Conservation (phyloP, 2,329 filamentous ascomycete genomes). For the Pyricularia sp. region DNA sequence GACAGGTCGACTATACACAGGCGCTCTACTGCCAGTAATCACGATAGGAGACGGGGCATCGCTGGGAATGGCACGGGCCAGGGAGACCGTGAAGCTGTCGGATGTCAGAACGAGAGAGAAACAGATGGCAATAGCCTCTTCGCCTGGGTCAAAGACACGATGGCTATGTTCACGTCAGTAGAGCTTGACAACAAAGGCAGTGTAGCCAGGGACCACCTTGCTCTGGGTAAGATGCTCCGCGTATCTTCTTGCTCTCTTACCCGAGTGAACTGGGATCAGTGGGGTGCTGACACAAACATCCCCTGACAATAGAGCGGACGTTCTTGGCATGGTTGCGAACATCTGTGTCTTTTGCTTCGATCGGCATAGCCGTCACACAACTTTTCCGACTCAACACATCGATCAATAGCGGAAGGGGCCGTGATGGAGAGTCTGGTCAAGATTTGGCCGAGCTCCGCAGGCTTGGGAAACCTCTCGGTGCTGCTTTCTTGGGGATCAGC, state of each 20-base stretch:
- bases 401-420: conserved; percentile 27
- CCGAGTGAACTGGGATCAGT: too few relatives aligned
- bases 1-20: not conserved
- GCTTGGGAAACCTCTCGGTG: conserved; percentile 65
- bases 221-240: conserved; percentile 47
- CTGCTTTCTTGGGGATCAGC: conserved; percentile 66
- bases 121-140: conserved; percentile 12
- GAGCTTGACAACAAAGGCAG: conserved; percentile 82
- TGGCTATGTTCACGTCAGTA: conserved; percentile 46
- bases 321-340: conserved; percentile 82
- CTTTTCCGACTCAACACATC: conserved; percentile 74
- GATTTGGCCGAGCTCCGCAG: conserved; percentile 35
- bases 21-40: not conserved
- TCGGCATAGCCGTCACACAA: conserved; percentile 76
- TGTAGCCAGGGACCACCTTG: conserved; percentile 73
- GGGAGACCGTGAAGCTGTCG: not conserved
- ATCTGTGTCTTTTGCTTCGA: conserved; percentile 70
- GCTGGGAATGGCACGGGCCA: not conserved
- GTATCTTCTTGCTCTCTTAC: conserved; percentile 4
- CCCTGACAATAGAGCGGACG: conserved; percentile 29
- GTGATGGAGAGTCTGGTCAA: conserved; percentile 13
- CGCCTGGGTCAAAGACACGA: conserved; percentile 33
- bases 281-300: not conserved
- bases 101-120: conserved; percentile 4
- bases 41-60: not conserved